These are phyloP conservation scores for Trichoderma asperellum DNA, from an alignment of 2,329 filamentous ascomycete genomes.

Conservation along the genomic window DNA sequence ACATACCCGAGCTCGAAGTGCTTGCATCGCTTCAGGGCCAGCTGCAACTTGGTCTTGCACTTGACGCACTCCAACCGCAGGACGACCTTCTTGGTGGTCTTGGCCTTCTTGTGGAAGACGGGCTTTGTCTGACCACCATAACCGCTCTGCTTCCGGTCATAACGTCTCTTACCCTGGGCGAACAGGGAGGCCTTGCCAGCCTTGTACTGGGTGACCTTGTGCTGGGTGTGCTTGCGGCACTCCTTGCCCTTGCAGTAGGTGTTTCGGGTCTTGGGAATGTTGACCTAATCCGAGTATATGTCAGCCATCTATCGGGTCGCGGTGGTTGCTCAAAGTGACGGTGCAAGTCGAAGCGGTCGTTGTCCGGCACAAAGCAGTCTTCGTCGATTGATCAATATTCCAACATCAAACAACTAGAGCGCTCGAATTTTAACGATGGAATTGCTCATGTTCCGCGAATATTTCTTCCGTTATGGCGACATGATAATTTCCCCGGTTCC, in stretches of 20 bases:
- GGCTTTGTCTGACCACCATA: conserved; percentile 99
- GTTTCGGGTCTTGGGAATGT: conserved; percentile 97
- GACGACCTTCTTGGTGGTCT: conserved; percentile 99
- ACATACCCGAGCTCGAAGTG: conserved; percentile 99
- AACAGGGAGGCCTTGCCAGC: conserved; percentile 94
- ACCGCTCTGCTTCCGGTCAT: conserved; percentile 98
- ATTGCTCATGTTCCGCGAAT: background rate
- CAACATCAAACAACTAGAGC: background rate
- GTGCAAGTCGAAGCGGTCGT: conserved; percentile 27
- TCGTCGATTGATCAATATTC: conserved; percentile 17
- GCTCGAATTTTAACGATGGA: background rate
- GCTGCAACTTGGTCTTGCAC: conserved; percentile 98
- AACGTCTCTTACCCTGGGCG: conserved; percentile 99
- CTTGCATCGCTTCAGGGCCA: conserved; percentile 99
- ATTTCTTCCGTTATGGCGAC: background rate
- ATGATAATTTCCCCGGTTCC: background rate
- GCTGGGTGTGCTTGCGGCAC: conserved; percentile 88
- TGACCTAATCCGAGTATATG: conserved; percentile 65
- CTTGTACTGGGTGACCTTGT: conserved; percentile 97
- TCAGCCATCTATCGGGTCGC: conserved; percentile 33
- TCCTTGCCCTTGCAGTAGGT: conserved; percentile 98
- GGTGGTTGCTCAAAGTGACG: conserved; percentile 3
- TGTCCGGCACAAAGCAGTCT: conserved; percentile 33
- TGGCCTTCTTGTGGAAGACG: conserved; percentile 99
- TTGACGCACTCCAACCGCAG: conserved; percentile 94